Evolutionary conservation across 1,284 basidiomycete genomes (phyloP).

Genomic region (Laetiporus sulphureus): DNA sequence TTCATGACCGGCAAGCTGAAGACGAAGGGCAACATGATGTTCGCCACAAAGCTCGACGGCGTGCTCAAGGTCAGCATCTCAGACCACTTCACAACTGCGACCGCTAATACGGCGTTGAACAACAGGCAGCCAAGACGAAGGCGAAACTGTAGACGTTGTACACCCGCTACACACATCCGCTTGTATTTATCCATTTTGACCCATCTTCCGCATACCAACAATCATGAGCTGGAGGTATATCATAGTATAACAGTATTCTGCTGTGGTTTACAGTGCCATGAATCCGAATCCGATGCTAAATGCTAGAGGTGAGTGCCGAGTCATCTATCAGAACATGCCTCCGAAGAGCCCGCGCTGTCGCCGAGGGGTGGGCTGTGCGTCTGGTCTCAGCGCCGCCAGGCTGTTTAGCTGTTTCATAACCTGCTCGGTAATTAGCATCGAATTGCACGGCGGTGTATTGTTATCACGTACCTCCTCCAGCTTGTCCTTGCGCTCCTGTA

Average conservation of each 20-base stretch:
- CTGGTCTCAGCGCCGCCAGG: constrained; percentile 75
- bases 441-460: constrained; percentile 1
- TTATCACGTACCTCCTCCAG: constrained; percentile 71
- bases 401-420: constrained; percentile 89
- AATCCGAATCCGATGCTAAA: constrained; percentile 5
- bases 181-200: constrained; percentile 3
- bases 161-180: neutral
- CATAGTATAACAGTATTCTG: neutral
- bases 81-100: no score
- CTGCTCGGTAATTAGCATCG: no score
- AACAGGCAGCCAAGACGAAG: constrained; percentile 31
- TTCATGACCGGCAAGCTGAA: constrained; percentile 92
- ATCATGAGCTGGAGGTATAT: constrained; percentile 6
- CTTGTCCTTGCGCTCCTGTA: constrained; percentile 97
- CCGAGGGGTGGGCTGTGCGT: constrained; percentile 62
- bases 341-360: constrained; percentile 71
- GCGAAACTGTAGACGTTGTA: constrained; percentile 30
- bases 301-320: neutral
- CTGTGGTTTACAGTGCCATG: constrained; percentile 4
- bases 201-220: neutral
- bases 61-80: constrained; percentile 60
- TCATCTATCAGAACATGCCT: constrained; percentile 42
- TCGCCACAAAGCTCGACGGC: constrained; percentile 81
- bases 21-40: constrained; percentile 83
- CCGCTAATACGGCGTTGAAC: no score